Conservation (phyloP, 805 yeast genomes). For the Myxozyma neotropica region DNA sequence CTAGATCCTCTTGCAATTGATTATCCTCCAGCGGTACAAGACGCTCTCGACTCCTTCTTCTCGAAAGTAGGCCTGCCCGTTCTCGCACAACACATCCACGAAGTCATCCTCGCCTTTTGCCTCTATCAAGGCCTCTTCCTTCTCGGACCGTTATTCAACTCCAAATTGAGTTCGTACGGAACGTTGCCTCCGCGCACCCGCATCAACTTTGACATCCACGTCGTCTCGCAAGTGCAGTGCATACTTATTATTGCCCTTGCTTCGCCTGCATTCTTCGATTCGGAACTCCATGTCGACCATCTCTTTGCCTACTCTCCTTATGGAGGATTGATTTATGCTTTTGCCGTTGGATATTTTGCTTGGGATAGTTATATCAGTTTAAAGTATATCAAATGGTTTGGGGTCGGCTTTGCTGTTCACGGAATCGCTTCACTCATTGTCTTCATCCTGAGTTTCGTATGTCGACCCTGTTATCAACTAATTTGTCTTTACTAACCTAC, state of each 20-base stretch:
- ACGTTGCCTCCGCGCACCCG: slow-evolving; percentile 49
- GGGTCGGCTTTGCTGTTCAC: slow-evolving; percentile 78
- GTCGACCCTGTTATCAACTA: too few relatives aligned
- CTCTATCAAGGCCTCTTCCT: slow-evolving; percentile 62
- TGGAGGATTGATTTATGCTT: slow-evolving; percentile 69
- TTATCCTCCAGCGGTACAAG: slow-evolving; percentile 21
- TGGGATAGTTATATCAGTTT: slow-evolving; percentile 86
- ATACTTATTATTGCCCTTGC: slow-evolving; percentile 61
- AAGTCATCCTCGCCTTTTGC: slow-evolving; percentile 59
- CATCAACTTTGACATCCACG: slow-evolving; percentile 85
- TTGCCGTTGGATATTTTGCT: slow-evolving; percentile 78
- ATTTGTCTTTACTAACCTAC: too few relatives aligned
- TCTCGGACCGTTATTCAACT: slow-evolving; percentile 53
- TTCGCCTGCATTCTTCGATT: slow-evolving; percentile 64
- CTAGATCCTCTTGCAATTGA: slow-evolving; percentile 30
- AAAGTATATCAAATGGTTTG: slow-evolving; percentile 66
- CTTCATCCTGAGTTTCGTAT: slow-evolving; percentile 56
- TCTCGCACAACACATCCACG: slow-evolving; percentile 57
- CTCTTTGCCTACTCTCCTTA: slow-evolving; percentile 74
- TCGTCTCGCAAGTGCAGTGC: slow-evolving; percentile 85
- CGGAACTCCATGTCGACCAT: slow-evolving; percentile 52
- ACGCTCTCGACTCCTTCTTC: slow-evolving; percentile 3
- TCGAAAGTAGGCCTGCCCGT: slow-evolving; percentile 35
- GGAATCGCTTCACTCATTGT: slow-evolving; percentile 81
- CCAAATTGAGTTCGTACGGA: slow-evolving; percentile 54